Conservation (phyloP, 257 asterid genomes). For the Ocimum tenuiflorum region DNA sequence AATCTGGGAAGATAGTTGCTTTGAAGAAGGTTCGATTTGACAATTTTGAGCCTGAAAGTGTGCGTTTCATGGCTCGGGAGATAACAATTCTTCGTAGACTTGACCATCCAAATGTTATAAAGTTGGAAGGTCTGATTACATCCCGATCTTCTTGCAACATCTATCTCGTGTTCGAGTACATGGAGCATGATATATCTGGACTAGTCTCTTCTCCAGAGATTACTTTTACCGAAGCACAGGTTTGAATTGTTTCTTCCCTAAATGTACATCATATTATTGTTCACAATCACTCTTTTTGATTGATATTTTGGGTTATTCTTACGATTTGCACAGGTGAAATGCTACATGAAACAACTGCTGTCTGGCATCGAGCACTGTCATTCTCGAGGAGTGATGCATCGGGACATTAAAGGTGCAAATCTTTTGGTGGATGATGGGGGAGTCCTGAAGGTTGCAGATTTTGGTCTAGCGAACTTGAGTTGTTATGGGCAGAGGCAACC, state of each 20-base stretch:
- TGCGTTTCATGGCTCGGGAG: constrained; percentile 95
- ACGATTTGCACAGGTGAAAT: constrained; percentile 52
- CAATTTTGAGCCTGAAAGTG: constrained; percentile 93
- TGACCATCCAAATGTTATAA: constrained; percentile 83
- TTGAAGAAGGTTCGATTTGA: constrained; percentile 88
- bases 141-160: constrained; percentile 84
- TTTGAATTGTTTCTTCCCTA: constrained; percentile 20
- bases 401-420: constrained; percentile 95
- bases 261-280: background rate
- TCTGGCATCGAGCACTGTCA: constrained; percentile 97
- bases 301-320: too few relatives aligned
- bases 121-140: constrained; percentile 73
- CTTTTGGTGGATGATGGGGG: constrained; percentile 80
- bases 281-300: too few relatives aligned
- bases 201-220: constrained; percentile 69
- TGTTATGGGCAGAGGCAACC: constrained; percentile 57
- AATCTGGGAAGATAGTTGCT: constrained; percentile 70
- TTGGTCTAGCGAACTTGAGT: constrained; percentile 81
- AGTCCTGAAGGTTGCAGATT: constrained; percentile 77
- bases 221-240: constrained; percentile 86
- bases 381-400: constrained; percentile 81
- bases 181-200: constrained; percentile 96
- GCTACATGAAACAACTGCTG: constrained; percentile 85
- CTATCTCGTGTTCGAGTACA: constrained; percentile 87
- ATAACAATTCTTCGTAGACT: constrained; percentile 75